Evolutionary conservation across 176 grass and related monocot genomes (phyloP).

Genomic region (Triticum turgidum): DNA sequence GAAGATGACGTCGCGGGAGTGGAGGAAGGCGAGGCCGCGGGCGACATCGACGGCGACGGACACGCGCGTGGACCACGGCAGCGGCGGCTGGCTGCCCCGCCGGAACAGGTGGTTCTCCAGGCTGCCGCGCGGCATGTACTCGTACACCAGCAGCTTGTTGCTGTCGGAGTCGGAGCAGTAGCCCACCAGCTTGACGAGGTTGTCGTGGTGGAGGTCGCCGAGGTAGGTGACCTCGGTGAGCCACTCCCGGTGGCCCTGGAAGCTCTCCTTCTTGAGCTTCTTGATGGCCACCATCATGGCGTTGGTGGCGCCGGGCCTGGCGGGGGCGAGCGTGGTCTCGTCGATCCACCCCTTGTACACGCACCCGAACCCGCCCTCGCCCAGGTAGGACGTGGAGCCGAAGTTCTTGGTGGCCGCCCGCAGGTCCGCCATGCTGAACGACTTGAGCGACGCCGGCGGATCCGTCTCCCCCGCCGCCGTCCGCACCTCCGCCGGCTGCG

Average conservation of each 20-base stretch:
- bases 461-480: not conserved
- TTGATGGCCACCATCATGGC: conserved; percentile 84
- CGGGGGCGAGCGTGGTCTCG: conserved; percentile 54
- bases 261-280: conserved; percentile 87
- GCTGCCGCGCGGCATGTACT: conserved; percentile 85
- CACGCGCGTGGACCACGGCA: conserved; percentile 62
- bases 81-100: conserved; percentile 52
- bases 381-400: conserved; percentile 50
- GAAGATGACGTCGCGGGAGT: conserved; percentile 65
- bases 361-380: conserved; percentile 89
- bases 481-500: not conserved
- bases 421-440: conserved; percentile 66
- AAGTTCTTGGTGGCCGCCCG: conserved; percentile 79
- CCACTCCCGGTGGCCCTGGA: conserved; percentile 87
- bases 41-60: conserved; percentile 67
- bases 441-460: conserved; percentile 31
- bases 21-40: conserved; percentile 67
- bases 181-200: conserved; percentile 42
- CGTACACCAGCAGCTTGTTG: conserved; percentile 85
- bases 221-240: conserved; percentile 83
- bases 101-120: conserved; percentile 96
- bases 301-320: conserved; percentile 51
- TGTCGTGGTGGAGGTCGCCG: conserved; percentile 64
- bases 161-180: conserved; percentile 73
- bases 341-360: conserved; percentile 97